These are phyloP conservation scores for Arachnomyces sp. DNA, from an alignment of 2,329 filamentous ascomycete species.

Conservation along the genomic window DNA sequence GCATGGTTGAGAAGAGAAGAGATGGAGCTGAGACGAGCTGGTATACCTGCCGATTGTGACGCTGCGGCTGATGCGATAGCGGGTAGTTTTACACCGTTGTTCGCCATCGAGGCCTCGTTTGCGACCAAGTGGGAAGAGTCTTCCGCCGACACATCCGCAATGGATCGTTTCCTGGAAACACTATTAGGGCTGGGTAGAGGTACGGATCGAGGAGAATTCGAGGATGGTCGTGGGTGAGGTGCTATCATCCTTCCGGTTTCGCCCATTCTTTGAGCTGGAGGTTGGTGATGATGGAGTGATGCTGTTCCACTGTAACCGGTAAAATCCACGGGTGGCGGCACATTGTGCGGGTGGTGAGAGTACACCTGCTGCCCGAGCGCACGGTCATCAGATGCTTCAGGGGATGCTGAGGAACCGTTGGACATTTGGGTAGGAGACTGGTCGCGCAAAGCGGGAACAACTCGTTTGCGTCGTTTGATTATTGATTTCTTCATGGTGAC, in stretches of 20 bases:
- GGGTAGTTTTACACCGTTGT: constrained; percentile 5
- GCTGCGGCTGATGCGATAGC: constrained; percentile 13
- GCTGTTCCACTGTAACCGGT: constrained; percentile 35
- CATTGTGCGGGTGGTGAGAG: constrained; percentile 35
- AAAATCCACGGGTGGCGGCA: constrained; percentile 43
- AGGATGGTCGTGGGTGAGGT: constrained; percentile 18
- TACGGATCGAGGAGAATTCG: constrained; percentile 21
- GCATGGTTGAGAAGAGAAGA: constrained; percentile 63
- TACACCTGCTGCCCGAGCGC: constrained; percentile 25
- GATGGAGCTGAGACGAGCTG: constrained; percentile 62
- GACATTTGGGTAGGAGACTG: constrained; percentile 38
- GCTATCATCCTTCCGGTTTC: constrained; percentile 23
- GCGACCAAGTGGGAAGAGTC: constrained; percentile 18
- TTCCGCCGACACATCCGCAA: constrained; percentile 24
- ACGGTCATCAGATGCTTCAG: constrained; percentile 32
- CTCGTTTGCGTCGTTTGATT: constrained; percentile 90
- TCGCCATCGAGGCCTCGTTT: constrained; percentile 1
- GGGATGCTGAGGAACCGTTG: constrained; percentile 35
- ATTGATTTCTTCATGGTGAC: constrained; percentile 98
- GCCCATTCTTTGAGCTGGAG: constrained; percentile 20
- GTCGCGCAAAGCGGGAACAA: constrained; percentile 65
- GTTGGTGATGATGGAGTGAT: constrained; percentile 24
- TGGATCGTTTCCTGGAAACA: constrained; percentile 29
- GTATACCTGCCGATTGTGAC: constrained; percentile 24
- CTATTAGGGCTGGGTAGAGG: constrained; percentile 15